Evolutionary conservation across 495 filamentous ascomycete species (phyloP).

Genomic region (Xylaria telfairii): DNA sequence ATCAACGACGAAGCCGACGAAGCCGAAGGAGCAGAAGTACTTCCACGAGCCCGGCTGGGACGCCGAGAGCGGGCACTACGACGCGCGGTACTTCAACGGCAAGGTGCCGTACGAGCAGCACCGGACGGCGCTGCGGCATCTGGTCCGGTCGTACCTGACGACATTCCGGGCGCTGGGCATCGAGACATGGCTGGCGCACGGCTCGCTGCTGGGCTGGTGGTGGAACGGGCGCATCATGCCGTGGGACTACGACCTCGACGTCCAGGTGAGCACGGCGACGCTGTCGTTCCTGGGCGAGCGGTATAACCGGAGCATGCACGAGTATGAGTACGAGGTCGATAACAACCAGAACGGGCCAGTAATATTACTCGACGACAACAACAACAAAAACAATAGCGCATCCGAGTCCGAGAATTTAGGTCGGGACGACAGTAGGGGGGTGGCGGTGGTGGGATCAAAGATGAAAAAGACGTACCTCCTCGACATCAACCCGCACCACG

Average conservation of each 20-base stretch:
- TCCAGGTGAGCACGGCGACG: constrained; percentile 72
- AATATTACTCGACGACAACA: no score
- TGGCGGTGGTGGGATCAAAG: no score
- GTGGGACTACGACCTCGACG: constrained; percentile 91
- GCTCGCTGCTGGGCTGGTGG: constrained; percentile 88
- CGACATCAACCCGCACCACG: constrained; percentile 76
- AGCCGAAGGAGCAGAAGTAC: constrained; percentile 36
- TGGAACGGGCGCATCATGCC: constrained; percentile 86
- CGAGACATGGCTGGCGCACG: constrained; percentile 89
- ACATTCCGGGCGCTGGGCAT: constrained; percentile 66
- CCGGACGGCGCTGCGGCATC: constrained; percentile 65
- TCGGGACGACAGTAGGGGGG: no score
- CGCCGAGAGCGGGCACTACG: constrained; percentile 71
- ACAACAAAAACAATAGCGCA: no score
- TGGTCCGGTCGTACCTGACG: constrained; percentile 76
- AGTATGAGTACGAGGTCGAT: constrained; percentile 66
- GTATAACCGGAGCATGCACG: constrained; percentile 69
- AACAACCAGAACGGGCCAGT: no score
- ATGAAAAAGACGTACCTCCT: constrained; percentile 64
- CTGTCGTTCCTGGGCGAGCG: constrained; percentile 65
- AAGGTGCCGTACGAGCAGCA: constrained; percentile 68
- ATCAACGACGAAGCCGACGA: neutral
- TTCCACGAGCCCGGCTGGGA: constrained; percentile 64
- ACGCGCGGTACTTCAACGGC: constrained; percentile 68
- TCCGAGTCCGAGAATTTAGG: no score